Percentiles rank a stretch among this genome's conserved stretches.
Evolutionary conservation across 441 rosid species (phyloP).

Genomic region (Jatropha multifida): DNA sequence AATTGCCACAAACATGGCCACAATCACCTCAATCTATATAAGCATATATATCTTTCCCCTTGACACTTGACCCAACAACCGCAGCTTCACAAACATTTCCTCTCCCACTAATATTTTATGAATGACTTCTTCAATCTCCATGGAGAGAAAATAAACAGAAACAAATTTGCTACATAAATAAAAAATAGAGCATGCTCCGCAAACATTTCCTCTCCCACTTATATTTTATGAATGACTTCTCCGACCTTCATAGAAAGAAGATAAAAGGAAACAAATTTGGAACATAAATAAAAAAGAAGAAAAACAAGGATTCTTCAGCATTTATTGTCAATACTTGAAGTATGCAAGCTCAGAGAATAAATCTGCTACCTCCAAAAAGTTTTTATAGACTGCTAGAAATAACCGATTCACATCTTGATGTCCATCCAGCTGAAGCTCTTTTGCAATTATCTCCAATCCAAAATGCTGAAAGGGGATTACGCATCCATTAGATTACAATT

Average conservation of each 20-base stretch:
- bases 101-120: not conserved
- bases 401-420: slow-evolving; percentile 68
- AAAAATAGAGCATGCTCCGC: not conserved
- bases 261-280: not conserved
- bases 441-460: slow-evolving; percentile 74
- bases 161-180: not conserved
- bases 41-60: not conserved
- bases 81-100: not conserved
- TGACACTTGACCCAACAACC: not conserved
- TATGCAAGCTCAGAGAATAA: not conserved
- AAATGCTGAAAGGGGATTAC: slow-evolving; percentile 49
- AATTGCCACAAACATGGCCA: not conserved
- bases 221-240: not conserved
- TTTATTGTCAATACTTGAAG: not conserved
- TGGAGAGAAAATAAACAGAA: not conserved
- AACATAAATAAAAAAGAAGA: not conserved
- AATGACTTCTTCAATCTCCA: not conserved
- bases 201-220: not conserved
- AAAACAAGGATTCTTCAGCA: not conserved
- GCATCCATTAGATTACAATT: not conserved
- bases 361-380: slow-evolving; percentile 66
- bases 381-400: slow-evolving; percentile 72
- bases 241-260: too few species aligned
- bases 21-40: not conserved
- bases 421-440: slow-evolving; percentile 62